Evolutionary conservation across 2,329 filamentous ascomycete genomes (phyloP), one percentile per base, ranked within the genome.

Genomic region (Aspergillus felis): DNA sequence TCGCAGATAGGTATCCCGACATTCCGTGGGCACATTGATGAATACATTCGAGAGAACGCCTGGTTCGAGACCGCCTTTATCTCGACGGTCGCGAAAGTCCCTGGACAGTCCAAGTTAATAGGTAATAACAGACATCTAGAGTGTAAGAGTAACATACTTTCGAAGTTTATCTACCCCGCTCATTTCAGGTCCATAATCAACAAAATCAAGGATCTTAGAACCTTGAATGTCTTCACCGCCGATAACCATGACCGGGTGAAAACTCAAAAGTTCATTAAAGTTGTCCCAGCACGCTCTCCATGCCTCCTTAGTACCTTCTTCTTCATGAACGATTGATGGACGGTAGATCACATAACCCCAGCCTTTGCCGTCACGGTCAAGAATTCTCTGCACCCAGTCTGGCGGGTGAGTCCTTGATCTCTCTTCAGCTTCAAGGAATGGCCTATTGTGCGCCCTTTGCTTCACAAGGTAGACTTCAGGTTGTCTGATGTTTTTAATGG

Each of bases 41-140:
- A 61, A 52, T 6, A 61, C 60, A 38, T 61, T 51, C 4, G 50
- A 41, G 1, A 60, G 53, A 25, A 60, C 50, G 3, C 57, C 57
- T 1, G 42, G 29, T 27, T 55, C 55, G 12, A 58, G 29, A 10
- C 24, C 25, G 7, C 46, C 55, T 12, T 51, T 49, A 12, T 54
- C 55, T 28, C 60, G 55, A n/a, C 51, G 55, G 20, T 22, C 20
- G 27, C 56, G 51, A 54, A 57, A 57, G 12, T 55, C 28, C 28
- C 52, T 57, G 25, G 17, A 20, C 1, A 32, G 29, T 12, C 10
- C 5, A 32, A 32, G 4, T 32, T 32, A 32, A 12, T 12, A 32
- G 2, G 10, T 14, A 32, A 10, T 2, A 2, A 32, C 22, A 20
- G 2, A 5, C 24, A 29, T 17, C 20, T 27, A 25, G 3, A 25